Conservation (phyloP, 192 early-diverging fungal species). For the Umbelopsis vinacea region DNA sequence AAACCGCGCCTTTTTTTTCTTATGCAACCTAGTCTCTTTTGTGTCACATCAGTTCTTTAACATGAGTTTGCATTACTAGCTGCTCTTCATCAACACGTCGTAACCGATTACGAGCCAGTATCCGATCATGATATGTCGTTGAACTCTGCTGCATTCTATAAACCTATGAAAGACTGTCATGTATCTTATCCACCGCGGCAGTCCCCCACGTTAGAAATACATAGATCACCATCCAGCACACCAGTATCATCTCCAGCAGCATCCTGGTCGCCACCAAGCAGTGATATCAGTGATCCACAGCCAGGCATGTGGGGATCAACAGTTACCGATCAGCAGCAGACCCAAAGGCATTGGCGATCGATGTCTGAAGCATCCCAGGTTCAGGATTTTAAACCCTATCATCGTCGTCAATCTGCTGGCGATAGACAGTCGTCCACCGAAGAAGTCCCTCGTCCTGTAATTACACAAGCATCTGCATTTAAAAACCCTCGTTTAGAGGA, state of each 20-base stretch:
- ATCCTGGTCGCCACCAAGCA: conserved; percentile 7
- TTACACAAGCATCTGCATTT: not conserved
- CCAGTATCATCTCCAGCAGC: not conserved
- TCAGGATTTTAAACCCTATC: conserved; percentile 14
- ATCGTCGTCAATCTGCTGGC: not conserved
- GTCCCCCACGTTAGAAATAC: not conserved
- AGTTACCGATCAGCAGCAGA: not conserved
- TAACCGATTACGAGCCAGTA: conserved; percentile 2
- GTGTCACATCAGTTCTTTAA: not conserved
- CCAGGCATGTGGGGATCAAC: conserved; percentile 1
- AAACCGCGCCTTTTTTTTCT: not conserved
- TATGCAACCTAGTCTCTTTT: not conserved
- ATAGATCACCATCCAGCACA: conserved; percentile 3
- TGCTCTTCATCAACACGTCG: not conserved
- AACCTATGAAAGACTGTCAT: not conserved
- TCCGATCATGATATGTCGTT: conserved; percentile 1
- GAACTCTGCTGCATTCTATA: not conserved
- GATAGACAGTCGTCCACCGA: not conserved
- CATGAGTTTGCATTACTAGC: not conserved
- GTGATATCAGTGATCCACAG: not conserved
- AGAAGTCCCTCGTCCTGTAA: not conserved
- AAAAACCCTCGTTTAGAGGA: not conserved
- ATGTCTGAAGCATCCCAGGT: conserved; percentile 16
- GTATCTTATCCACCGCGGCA: not conserved
- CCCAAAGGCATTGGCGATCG: conserved; percentile 10